Conservation (phyloP, 257 asterid genomes). For the Capsicum pubescens region DNA sequence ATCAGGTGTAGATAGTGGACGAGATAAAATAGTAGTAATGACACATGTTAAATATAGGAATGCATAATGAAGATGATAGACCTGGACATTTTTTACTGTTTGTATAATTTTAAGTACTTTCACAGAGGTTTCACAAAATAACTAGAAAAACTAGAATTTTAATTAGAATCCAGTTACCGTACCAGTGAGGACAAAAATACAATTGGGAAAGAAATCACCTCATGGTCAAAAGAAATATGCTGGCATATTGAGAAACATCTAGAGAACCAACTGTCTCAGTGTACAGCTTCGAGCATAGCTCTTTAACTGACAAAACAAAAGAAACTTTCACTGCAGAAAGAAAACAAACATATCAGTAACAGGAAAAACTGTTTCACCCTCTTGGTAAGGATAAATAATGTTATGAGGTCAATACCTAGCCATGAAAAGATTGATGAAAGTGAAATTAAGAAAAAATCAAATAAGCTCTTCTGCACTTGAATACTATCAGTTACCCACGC, state of each 20-base stretch:
- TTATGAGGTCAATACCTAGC: constrained; percentile 58
- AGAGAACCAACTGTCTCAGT: constrained; percentile 36
- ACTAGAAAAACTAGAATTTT: constrained; percentile 49
- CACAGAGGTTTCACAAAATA: constrained; percentile 61
- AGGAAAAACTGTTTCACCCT: constrained; percentile 24
- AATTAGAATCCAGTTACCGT: constrained; percentile 35
- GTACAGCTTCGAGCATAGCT: constrained; percentile 67
- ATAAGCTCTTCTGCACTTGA: constrained; percentile 61
- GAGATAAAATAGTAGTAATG: not conserved
- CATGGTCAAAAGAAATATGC: constrained; percentile 52
- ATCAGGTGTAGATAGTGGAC: not conserved
- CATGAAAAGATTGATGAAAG: constrained; percentile 77
- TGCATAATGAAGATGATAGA: constrained; percentile 33
- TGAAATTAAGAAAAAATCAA: constrained; percentile 58
- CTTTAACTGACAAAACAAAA: constrained; percentile 69
- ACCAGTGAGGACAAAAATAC: constrained; percentile 26
- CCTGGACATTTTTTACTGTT: constrained; percentile 87
- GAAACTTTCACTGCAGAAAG: constrained; percentile 67
- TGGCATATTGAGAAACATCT: constrained; percentile 44
- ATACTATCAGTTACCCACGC: constrained; percentile 71
- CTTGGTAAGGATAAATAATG: constrained; percentile 8
- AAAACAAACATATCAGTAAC: constrained; percentile 30
- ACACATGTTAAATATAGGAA: not conserved
- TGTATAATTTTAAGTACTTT: constrained; percentile 69
- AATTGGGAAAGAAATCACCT: constrained; percentile 53